Evolutionary conservation across 1,139 yeast genomes (phyloP).

Genomic region (Yamadazyma trypodendri): DNA sequence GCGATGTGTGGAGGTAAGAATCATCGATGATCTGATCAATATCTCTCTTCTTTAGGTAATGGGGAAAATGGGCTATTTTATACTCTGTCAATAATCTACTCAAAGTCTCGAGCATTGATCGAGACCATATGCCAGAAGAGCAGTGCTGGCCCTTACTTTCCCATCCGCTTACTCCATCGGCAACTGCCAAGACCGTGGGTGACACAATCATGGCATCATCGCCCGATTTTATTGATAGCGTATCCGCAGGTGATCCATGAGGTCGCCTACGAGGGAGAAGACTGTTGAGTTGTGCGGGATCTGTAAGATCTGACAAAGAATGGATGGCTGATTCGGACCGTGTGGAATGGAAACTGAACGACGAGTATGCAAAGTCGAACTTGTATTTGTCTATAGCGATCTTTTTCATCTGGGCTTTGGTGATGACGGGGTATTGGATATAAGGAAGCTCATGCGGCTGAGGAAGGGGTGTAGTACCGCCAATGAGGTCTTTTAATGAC

Average conservation of each 20-base stretch:
- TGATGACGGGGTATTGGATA: slow-evolving; percentile 42
- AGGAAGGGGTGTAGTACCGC: not conserved
- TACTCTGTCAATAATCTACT: slow-evolving; percentile 49
- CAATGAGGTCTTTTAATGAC: not conserved
- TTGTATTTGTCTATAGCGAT: slow-evolving; percentile 40
- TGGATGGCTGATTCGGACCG: slow-evolving; percentile 42
- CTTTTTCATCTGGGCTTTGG: slow-evolving; percentile 39
- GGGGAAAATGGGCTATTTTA: slow-evolving; percentile 43
- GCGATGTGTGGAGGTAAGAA: slow-evolving; percentile 51
- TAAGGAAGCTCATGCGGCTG: slow-evolving; percentile 27
- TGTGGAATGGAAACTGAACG: slow-evolving; percentile 50
- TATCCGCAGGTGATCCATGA: slow-evolving; percentile 53
- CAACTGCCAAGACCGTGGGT: slow-evolving; percentile 54
- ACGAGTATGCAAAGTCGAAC: slow-evolving; percentile 46
- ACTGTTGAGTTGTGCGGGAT: slow-evolving; percentile 46
- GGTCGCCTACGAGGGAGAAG: slow-evolving; percentile 53
- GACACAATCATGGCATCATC: slow-evolving; percentile 65
- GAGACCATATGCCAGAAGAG: slow-evolving; percentile 54
- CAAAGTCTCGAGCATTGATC: slow-evolving; percentile 54
- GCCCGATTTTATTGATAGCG: slow-evolving; percentile 54
- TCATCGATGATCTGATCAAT: slow-evolving; percentile 50
- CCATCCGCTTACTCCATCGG: slow-evolving; percentile 67
- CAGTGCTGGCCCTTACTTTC: slow-evolving; percentile 44
- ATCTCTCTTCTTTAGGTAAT: slow-evolving; percentile 42
- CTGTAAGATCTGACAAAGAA: slow-evolving; percentile 52